Percentiles rank a stretch among this genome's conserved stretches.
These are phyloP conservation scores for Penicillium sp. DNA, from an alignment of 2,329 filamentous ascomycete species.

Conservation along the genomic window DNA sequence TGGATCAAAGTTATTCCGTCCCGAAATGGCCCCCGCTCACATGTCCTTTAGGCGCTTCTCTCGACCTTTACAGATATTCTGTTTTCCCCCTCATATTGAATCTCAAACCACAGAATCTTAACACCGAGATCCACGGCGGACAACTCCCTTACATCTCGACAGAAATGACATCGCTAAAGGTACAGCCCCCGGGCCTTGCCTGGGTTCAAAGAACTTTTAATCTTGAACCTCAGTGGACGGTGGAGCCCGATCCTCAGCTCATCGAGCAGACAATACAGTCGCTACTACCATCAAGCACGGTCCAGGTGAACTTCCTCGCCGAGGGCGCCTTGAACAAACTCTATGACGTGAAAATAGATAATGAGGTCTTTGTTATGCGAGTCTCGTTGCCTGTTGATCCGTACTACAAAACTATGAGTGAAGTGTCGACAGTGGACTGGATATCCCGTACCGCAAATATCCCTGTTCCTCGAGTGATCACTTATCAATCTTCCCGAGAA, in stretches of 20 bases:
- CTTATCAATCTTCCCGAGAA: constrained; percentile 12
- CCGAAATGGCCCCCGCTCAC: too few species aligned
- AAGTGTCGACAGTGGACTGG: constrained; percentile 15
- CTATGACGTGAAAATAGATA: not conserved
- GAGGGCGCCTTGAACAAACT: not conserved
- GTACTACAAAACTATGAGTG: constrained; percentile 11
- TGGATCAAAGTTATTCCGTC: too few species aligned
- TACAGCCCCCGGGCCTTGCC: too few species aligned
- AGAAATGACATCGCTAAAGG: too few species aligned
- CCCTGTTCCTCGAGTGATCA: constrained; percentile 13
- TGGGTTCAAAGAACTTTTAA: too few species aligned
- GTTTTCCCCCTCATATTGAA: too few species aligned
- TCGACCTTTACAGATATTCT: too few species aligned
- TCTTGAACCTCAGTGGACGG: not conserved
- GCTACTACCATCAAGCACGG: not conserved
- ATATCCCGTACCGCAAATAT: constrained; percentile 7
- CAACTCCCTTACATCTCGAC: too few species aligned
- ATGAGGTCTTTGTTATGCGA: constrained; percentile 5
- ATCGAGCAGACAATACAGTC: not conserved
- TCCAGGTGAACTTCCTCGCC: not conserved
- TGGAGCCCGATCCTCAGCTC: not conserved
- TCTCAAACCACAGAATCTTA: too few species aligned
- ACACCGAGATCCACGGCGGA: too few species aligned
- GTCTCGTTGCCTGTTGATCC: constrained; percentile 12
- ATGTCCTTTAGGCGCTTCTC: too few species aligned